Percentiles rank a stretch among this genome's conserved stretches.
Evolutionary conservation across 2,329 filamentous ascomycete genomes (phyloP).

Genomic region (Botrytis byssoidea): DNA sequence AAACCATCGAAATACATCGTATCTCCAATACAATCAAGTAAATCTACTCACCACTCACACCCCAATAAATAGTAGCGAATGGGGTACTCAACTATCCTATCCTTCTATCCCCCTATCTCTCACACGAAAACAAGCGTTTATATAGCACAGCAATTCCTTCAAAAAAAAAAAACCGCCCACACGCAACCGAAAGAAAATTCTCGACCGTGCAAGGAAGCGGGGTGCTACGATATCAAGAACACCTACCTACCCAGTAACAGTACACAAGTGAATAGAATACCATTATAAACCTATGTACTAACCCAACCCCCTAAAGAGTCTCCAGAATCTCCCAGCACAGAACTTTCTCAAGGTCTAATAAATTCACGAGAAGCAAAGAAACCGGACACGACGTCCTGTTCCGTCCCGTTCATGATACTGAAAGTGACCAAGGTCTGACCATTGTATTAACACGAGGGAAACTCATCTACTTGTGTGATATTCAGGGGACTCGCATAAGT

Average conservation of each 20-base stretch:
- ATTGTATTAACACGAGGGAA: not conserved
- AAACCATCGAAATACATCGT: no score
- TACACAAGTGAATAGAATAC: not conserved
- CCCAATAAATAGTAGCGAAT: not conserved
- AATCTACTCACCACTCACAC: fast-evolving
- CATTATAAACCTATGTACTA: not conserved
- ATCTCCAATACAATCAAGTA: no score
- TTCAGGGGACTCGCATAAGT: not conserved
- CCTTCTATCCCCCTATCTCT: not conserved
- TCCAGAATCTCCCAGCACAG: not conserved
- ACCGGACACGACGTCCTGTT: not conserved
- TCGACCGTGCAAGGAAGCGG: not conserved
- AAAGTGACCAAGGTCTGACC: not conserved
- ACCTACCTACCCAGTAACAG: not conserved
- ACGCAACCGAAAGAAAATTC: not conserved
- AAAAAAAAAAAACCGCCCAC: fast-evolving
- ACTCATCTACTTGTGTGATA: not conserved
- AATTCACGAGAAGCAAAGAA: not conserved
- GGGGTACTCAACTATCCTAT: not conserved
- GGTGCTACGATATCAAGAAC: not conserved
- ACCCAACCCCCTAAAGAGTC: not conserved
- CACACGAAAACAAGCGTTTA: fast-evolving
- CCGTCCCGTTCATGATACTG: no score
- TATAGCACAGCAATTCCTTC: not conserved
- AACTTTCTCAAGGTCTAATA: not conserved